Percentiles rank a stretch among this genome's conserved stretches.
phyloP scores from a whole-genome alignment of 768 basidiomycete genomes.

The Hydnomerulius pinastri region DNA sequence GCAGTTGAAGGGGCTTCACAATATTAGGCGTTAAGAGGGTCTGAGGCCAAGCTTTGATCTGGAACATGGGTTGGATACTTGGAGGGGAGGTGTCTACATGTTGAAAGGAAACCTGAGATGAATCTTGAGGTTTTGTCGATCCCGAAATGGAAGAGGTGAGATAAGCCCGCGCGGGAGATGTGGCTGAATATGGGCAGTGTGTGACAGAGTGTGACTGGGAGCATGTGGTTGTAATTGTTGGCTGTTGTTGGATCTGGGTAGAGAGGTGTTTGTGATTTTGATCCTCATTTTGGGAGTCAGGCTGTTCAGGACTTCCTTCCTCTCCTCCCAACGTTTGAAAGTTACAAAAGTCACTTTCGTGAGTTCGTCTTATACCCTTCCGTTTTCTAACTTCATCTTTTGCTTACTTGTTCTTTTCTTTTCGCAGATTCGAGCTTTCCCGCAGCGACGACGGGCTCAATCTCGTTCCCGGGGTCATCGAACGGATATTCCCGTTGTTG shows the following conservation, averaged over 20 bases:
- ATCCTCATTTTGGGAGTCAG: constrained; percentile 1
- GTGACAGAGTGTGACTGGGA: neutral
- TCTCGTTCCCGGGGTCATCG: neutral
- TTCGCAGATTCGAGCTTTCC: neutral
- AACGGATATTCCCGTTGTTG: neutral
- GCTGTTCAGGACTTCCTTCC: constrained; percentile 20
- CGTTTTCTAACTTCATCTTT: neutral
- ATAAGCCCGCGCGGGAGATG: neutral
- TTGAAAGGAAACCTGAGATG: neutral
- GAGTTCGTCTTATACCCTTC: constrained; percentile 7
- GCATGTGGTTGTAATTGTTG: neutral
- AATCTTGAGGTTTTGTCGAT: too few species aligned
- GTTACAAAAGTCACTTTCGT: constrained; percentile 18
- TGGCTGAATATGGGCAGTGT: neutral
- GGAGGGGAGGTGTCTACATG: too few species aligned
- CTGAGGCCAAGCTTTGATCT: too few species aligned
- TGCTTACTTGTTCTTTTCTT: neutral
- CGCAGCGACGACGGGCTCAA: neutral
- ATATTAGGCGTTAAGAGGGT: too few species aligned
- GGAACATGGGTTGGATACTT: neutral
- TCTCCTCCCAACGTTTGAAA: constrained; percentile 28
- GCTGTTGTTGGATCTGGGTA: too few species aligned
- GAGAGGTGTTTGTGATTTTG: neutral
- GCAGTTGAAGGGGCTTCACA: too few species aligned
- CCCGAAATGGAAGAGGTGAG: neutral